Evolutionary conservation across 192 early-diverging fungal species (phyloP).

Genomic region (Coemansia sp.): DNA sequence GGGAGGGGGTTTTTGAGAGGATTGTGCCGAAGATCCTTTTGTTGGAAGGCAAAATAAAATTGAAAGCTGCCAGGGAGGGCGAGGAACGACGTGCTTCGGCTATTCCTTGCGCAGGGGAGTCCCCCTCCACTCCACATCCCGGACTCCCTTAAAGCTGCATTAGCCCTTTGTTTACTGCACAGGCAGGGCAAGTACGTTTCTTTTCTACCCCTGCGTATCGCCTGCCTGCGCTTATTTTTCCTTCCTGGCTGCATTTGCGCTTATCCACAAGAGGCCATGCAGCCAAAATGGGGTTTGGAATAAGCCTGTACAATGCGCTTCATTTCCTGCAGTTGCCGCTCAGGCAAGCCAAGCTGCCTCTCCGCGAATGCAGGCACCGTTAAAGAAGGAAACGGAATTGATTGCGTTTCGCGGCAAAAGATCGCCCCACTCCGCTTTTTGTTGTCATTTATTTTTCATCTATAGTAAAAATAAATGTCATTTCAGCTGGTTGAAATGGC

Average conservation of each 20-base stretch:
- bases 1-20: not conserved
- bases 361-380: not conserved
- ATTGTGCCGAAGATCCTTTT: not conserved
- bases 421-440: no score
- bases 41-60: not conserved
- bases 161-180: not conserved
- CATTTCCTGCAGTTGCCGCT: not conserved
- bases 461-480: no score
- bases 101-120: constrained; percentile 3
- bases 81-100: not conserved
- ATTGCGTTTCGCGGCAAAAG: no score
- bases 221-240: no score
- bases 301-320: not conserved
- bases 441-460: no score
- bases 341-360: not conserved
- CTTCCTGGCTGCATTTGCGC: not conserved
- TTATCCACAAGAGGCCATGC: constrained; percentile 1
- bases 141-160: not conserved
- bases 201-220: not conserved
- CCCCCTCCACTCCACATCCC: not conserved
- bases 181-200: not conserved
- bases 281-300: not conserved
- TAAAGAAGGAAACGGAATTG: no score
- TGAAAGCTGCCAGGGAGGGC: not conserved
- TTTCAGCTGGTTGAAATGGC: no score